A percentile compares a stretch with the other conserved stretches of the same genome.
Conservation (phyloP, 805 yeast genomes). For the Scheffersomyces amazonensis region DNA sequence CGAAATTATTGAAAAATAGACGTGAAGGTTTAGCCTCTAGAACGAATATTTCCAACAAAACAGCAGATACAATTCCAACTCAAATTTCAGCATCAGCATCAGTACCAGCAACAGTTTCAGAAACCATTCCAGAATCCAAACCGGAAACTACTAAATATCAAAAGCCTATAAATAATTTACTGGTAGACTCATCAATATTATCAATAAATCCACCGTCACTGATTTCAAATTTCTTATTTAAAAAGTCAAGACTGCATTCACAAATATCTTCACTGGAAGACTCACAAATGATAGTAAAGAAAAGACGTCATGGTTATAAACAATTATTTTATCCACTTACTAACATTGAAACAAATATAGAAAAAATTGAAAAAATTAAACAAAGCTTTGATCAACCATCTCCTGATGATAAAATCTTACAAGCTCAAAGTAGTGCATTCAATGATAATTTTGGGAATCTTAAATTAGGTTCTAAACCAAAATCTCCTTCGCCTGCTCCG, state of each 20-base stretch:
- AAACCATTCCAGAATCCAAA: background rate
- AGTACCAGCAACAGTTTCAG: background rate
- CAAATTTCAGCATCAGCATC: background rate
- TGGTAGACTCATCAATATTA: constrained; percentile 7
- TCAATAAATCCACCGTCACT: constrained; percentile 9
- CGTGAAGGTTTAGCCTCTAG: background rate
- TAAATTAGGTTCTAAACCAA: constrained; percentile 10
- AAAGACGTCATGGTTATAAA: constrained; percentile 16
- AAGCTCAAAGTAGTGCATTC: constrained; percentile 53
- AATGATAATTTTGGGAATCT: constrained; percentile 28
- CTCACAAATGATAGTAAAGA: no score
- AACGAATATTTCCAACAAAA: background rate
- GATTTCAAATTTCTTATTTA: constrained; percentile 14
- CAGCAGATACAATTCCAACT: background rate
- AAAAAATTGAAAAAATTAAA: constrained; percentile 37
- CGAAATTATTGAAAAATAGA: background rate
- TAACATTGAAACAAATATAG: constrained; percentile 32
- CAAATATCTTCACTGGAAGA: no score
- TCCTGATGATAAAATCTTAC: constrained; percentile 73
- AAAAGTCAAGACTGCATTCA: no score
- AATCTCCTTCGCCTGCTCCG: constrained; percentile 3
- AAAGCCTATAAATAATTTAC: constrained; percentile 1
- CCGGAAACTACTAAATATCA: background rate
- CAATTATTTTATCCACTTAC: constrained; percentile 34
- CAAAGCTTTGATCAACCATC: constrained; percentile 65